phyloP scores from a whole-genome alignment of 2,329 filamentous ascomycete genomes.

The Aspergillus calidoustus region DNA sequence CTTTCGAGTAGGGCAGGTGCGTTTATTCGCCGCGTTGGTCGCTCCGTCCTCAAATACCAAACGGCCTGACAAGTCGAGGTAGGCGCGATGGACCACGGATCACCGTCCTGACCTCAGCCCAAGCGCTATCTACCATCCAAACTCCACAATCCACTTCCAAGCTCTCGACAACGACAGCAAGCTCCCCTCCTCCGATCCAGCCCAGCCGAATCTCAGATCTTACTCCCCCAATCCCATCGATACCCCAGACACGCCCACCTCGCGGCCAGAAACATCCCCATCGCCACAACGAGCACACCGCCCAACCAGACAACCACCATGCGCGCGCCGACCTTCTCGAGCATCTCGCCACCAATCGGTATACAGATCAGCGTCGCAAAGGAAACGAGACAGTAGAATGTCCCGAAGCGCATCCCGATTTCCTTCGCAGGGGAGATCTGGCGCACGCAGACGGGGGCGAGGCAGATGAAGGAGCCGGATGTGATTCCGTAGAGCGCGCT shows the following conservation, averaged over 20 bases:
- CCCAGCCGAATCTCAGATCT: background rate
- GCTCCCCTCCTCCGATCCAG: no score
- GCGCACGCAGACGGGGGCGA: slow-evolving; percentile 52
- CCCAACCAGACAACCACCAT: slow-evolving; percentile 54
- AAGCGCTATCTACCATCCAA: no score
- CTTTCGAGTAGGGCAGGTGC: no score
- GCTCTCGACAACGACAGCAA: no score
- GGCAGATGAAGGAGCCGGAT: slow-evolving; percentile 53
- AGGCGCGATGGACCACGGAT: no score
- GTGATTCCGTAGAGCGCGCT: slow-evolving; percentile 53
- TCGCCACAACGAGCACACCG: slow-evolving; percentile 46
- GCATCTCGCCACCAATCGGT: slow-evolving; percentile 55
- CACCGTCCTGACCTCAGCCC: no score
- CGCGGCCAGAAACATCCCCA: slow-evolving; percentile 39
- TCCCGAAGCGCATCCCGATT: slow-evolving; percentile 54
- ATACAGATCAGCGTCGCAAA: slow-evolving; percentile 55
- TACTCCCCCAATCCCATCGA: slow-evolving; percentile 42
- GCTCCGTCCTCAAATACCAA: no score
- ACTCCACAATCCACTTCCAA: no score
- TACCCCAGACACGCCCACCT: slow-evolving; percentile 46
- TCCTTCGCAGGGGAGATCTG: slow-evolving; percentile 54
- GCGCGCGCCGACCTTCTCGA: slow-evolving; percentile 51
- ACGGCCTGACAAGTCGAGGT: no score
- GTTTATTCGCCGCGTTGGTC: no score
- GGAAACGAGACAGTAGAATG: slow-evolving; percentile 54